These are phyloP conservation scores for Leucocoprinus leucothites DNA, from an alignment of 768 basidiomycete genomes.

Conservation along the genomic window DNA sequence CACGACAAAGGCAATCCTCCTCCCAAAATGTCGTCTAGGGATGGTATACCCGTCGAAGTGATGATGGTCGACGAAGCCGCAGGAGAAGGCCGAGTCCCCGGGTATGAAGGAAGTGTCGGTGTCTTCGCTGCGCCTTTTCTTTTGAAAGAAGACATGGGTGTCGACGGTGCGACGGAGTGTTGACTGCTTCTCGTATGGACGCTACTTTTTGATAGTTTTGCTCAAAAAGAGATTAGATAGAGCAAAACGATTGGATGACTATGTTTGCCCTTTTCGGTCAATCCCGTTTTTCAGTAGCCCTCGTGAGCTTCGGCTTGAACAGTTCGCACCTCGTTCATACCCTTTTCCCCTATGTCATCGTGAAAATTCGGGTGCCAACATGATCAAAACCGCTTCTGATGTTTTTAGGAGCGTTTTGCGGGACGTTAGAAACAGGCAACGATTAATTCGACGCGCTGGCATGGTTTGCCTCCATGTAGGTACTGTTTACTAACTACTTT, in stretches of 20 bases:
- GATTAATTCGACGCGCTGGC: neutral
- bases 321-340: neutral
- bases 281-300: neutral
- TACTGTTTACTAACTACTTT: neutral
- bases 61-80: slow-evolving; percentile 52
- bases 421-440: neutral
- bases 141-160: slow-evolving; percentile 85
- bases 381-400: neutral
- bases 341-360: neutral
- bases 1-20: slow-evolving; percentile 87
- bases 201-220: too few relatives aligned
- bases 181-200: neutral
- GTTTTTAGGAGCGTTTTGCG: neutral
- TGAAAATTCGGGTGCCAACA: neutral
- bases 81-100: slow-evolving; percentile 59
- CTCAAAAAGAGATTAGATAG: neutral
- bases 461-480: slow-evolving; percentile 9
- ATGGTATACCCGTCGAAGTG: slow-evolving; percentile 86
- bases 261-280: slow-evolving; percentile 2
- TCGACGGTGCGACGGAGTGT: neutral
- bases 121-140: slow-evolving; percentile 51
- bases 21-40: slow-evolving; percentile 92
- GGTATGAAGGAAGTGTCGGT: slow-evolving; percentile 26
- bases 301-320: too few relatives aligned
- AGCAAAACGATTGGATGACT: neutral